These are phyloP conservation scores for Aspergillus sclerotiicarbonarius DNA, from an alignment of 495 filamentous ascomycete species.

Conservation along the genomic window DNA sequence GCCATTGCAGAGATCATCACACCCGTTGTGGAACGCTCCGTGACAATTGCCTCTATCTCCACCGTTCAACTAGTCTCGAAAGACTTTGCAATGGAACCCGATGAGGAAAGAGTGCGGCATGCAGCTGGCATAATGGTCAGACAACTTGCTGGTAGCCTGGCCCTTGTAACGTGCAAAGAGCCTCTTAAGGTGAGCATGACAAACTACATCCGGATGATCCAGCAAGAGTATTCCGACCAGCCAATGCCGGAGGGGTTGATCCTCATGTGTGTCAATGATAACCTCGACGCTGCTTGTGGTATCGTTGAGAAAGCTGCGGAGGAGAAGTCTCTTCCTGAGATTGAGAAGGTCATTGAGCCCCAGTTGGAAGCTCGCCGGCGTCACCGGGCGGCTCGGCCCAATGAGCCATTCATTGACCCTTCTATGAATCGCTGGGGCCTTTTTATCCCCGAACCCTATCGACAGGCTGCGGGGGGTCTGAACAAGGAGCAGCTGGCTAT, in stretches of 20 bases:
- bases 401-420: slow-evolving; percentile 79
- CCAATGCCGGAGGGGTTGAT: slow-evolving; percentile 84
- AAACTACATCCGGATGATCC: slow-evolving; percentile 88
- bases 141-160: slow-evolving; percentile 86
- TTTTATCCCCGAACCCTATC: slow-evolving; percentile 87
- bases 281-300: slow-evolving; percentile 86
- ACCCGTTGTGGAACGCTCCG: slow-evolving; percentile 93
- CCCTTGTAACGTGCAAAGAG: slow-evolving; percentile 97
- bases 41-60: slow-evolving; percentile 95
- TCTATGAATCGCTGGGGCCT: slow-evolving; percentile 79
- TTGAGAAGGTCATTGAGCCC: slow-evolving; percentile 82
- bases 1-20: slow-evolving; percentile 93
- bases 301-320: slow-evolving; percentile 94
- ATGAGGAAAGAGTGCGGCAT: slow-evolving; percentile 79
- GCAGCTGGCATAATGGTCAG: slow-evolving; percentile 90
- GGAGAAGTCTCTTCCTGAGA: slow-evolving; percentile 86
- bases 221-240: slow-evolving; percentile 64
- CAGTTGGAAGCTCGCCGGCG: slow-evolving; percentile 72
- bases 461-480: slow-evolving; percentile 73
- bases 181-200: slow-evolving; percentile 92
- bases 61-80: slow-evolving; percentile 91
- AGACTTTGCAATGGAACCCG: slow-evolving; percentile 89
- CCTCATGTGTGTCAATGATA: slow-evolving; percentile 97
- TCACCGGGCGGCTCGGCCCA: slow-evolving; percentile 66
- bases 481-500: slow-evolving; percentile 92